Base-by-base conservation (phyloP, 352 stramenopile species). In the Stramenopiles sp. region DNA sequence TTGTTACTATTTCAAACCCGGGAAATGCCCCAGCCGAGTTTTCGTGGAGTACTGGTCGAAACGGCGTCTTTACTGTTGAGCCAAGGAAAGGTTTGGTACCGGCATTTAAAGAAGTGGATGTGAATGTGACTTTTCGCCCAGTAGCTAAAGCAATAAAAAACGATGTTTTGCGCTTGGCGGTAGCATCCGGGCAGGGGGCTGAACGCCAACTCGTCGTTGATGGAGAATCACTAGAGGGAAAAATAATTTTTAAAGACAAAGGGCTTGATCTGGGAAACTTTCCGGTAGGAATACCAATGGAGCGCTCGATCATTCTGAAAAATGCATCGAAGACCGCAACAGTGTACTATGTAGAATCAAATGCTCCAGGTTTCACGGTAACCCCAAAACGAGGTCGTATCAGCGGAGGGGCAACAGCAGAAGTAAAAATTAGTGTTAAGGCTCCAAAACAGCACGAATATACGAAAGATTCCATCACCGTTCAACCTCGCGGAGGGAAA, bases 1-100 rank as follows among this genome's bases (percentile, higher is more conserved):
- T 89, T 1, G 74, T 96, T 0, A 78, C 82, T 3, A 75, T 96
- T 32, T 89, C 83, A 0, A 97, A 97, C 78, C 90, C 89, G 0
- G 92, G 90, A 49, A 92, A 96, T 43, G 91, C 88, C 0, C 76
- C 82, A 2, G 91, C 89, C 1, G 80, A 88, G 1, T 97, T 94
- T 76, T 34, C 80, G 6, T 96, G 91, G 91, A 84, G 73, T 4
- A 6, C 0, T 18, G 68, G 34, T 68, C 74, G 75, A 32, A 35
- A 12, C 31, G 18, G 49, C 1, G 69, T 73, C 4, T 74, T 6
- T 34, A 49, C 71, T 3, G 32, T 37, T 32, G 4, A 68, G 1
- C 84, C 84, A 0, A 80, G 83, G 75, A 74, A 74, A 18, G 84
- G 84, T 37, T 73, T 68, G 1, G 43, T 53, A 53, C 43, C 43